Percentiles rank a stretch among this genome's conserved stretches.
Conservation (phyloP, 2,329 filamentous ascomycete species). For the Arachnomyces sp. region DNA sequence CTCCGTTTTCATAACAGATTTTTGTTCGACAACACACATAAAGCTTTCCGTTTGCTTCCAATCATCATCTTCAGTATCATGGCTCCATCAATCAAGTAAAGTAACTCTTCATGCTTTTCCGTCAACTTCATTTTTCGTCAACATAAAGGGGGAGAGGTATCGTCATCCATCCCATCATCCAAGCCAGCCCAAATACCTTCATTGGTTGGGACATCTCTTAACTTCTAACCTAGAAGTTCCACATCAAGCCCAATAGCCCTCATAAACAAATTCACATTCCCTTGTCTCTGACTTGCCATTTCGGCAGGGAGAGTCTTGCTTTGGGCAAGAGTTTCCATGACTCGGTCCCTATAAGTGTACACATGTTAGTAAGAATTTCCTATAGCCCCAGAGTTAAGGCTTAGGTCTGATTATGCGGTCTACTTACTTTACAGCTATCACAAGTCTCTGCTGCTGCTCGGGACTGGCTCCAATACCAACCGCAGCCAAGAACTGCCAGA, state of each 20-base stretch:
- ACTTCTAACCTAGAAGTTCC: slow-evolving; percentile 57
- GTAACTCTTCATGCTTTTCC: no score
- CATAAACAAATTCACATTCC: slow-evolving; percentile 97
- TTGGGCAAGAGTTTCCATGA: slow-evolving; percentile 86
- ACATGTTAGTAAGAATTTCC: slow-evolving; percentile 13
- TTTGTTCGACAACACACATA: no score
- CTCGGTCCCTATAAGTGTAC: slow-evolving; percentile 55
- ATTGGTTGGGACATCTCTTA: no score
- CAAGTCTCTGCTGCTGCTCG: slow-evolving; percentile 89
- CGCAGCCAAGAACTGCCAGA: slow-evolving; percentile 95
- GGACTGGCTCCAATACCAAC: slow-evolving; percentile 89
- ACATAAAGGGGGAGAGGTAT: no score
- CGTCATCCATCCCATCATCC: no score
- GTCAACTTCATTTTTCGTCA: no score
- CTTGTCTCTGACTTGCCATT: slow-evolving; percentile 72
- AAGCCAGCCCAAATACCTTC: not conserved
- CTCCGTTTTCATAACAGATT: no score
- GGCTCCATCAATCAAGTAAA: no score
- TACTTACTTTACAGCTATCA: slow-evolving; percentile 77
- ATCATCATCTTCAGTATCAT: no score
- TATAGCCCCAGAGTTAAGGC: not conserved
- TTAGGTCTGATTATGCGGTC: not conserved
- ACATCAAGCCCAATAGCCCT: slow-evolving; percentile 97
- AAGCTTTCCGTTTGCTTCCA: no score
- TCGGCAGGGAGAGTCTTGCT: slow-evolving; percentile 83